Percentiles rank a stretch among this genome's conserved stretches.
Evolutionary conservation across 768 basidiomycete species (phyloP).

Genomic region (Xerocomus spinulosus): DNA sequence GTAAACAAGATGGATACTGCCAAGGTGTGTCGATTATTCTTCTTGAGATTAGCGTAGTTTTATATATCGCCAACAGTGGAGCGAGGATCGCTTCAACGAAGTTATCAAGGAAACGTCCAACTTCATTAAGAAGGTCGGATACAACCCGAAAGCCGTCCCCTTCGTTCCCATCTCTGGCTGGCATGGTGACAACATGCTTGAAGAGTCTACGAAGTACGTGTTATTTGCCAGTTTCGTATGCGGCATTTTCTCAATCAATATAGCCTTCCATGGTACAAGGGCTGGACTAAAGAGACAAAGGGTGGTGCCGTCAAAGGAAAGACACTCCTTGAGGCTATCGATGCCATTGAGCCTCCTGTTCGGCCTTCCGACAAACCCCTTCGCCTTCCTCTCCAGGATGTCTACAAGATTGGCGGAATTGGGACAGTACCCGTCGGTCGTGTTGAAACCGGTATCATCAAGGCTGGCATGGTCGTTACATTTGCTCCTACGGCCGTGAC

Average conservation of each 20-base stretch:
- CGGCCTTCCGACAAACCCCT: constrained; percentile 99
- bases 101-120: constrained; percentile 95
- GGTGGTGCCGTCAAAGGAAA: constrained; percentile 91
- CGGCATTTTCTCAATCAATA: constrained; percentile 13
- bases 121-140: constrained; percentile 99
- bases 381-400: constrained; percentile 99
- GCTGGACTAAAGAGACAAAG: constrained; percentile 98
- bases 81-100: constrained; percentile 99
- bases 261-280: constrained; percentile 99
- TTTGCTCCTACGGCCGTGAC: constrained; percentile 98
- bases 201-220: constrained; percentile 89
- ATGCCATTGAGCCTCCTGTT: constrained; percentile 95
- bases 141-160: constrained; percentile 97
- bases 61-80: constrained; percentile 63
- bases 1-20: constrained; percentile 99
- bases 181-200: constrained; percentile 99
- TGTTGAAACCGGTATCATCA: constrained; percentile 99
- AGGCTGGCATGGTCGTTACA: constrained; percentile 97
- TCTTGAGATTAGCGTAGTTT: background rate
- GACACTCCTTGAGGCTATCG: constrained; percentile 99
- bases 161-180: constrained; percentile 99
- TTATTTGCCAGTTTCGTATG: background rate
- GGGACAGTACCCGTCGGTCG: constrained; percentile 99
- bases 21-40: constrained; percentile 51
- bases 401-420: constrained; percentile 99